Evolutionary conservation across 2,329 filamentous ascomycete genomes (phyloP).

Genomic region (Fusarium globosum): DNA sequence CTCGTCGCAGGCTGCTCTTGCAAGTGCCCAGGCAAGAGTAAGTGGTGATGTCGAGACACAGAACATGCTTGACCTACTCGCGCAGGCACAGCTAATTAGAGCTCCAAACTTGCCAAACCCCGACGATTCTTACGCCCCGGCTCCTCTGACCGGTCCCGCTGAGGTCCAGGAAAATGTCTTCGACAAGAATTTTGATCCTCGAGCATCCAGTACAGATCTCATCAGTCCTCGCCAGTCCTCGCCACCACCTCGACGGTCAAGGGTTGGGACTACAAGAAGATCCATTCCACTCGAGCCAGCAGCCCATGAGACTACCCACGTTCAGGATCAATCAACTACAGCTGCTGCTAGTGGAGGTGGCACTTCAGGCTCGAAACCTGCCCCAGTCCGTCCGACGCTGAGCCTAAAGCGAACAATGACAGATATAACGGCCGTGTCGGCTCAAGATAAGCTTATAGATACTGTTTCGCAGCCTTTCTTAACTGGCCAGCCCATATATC

Average conservation of each 20-base stretch:
- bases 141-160: constrained; percentile 84
- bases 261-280: constrained; percentile 26
- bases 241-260: constrained; percentile 43
- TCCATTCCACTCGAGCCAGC: constrained; percentile 28
- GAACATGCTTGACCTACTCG: constrained; percentile 88
- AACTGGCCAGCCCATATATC: constrained; percentile 52
- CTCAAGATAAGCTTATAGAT: constrained; percentile 88
- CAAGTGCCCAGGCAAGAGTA: constrained; percentile 83
- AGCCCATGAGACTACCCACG: constrained; percentile 39
- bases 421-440: constrained; percentile 77
- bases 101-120: constrained; percentile 69
- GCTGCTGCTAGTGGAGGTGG: constrained; percentile 67
- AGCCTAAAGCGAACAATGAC: constrained; percentile 88
- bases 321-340: constrained; percentile 63
- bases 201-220: constrained; percentile 62
- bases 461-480: constrained; percentile 85
- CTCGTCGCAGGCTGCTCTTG: constrained; percentile 78
- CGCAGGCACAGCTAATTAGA: constrained; percentile 81
- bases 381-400: constrained; percentile 67
- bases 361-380: constrained; percentile 62
- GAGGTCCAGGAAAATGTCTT: constrained; percentile 82
- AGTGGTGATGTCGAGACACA: constrained; percentile 88
- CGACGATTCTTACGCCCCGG: constrained; percentile 53
- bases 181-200: constrained; percentile 79
- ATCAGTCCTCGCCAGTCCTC: constrained; percentile 52